A percentile compares a stretch with the other conserved stretches of the same genome.
Conservation (phyloP, 805 yeast species). For the Ogataea pignaliae region DNA sequence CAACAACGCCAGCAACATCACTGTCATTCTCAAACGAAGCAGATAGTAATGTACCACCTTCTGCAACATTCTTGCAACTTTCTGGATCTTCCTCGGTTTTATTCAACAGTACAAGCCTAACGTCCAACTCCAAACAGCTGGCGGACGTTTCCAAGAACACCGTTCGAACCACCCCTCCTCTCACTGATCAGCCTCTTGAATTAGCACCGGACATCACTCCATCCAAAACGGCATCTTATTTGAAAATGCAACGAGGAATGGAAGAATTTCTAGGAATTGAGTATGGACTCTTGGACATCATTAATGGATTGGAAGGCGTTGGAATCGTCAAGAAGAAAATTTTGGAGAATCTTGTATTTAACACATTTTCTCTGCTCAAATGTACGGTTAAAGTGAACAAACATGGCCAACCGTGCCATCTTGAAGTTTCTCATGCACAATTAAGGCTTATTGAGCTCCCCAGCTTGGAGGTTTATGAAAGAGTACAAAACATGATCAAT, state of each 20-base stretch:
- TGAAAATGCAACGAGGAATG: background rate
- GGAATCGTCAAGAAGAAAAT: slow-evolving; percentile 9
- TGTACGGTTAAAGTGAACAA: slow-evolving; percentile 1
- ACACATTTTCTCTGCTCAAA: slow-evolving; percentile 14
- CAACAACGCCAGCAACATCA: slow-evolving; percentile 2
- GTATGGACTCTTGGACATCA: slow-evolving; percentile 7
- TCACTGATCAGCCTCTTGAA: too few relatives aligned
- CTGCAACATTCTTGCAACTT: too few relatives aligned
- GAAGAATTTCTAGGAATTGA: slow-evolving; percentile 13
- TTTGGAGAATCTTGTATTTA: slow-evolving; percentile 10
- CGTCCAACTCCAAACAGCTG: background rate
- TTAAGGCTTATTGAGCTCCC: slow-evolving; percentile 14
- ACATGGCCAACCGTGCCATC: too few relatives aligned
- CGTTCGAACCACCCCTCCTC: background rate
- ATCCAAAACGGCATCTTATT: too few relatives aligned
- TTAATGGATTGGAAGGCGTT: slow-evolving; percentile 4
- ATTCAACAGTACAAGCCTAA: background rate
- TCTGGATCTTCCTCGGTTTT: background rate
- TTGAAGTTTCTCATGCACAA: background rate
- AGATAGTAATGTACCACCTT: too few relatives aligned
- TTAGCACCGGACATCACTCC: too few relatives aligned
- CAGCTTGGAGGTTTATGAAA: slow-evolving; percentile 23
- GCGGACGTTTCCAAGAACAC: background rate
- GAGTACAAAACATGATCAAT: slow-evolving; percentile 30
- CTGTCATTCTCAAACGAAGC: slow-evolving; percentile 1